Conservation (phyloP, 1,284 basidiomycete species). For the Taiwanofungus camphoratus region DNA sequence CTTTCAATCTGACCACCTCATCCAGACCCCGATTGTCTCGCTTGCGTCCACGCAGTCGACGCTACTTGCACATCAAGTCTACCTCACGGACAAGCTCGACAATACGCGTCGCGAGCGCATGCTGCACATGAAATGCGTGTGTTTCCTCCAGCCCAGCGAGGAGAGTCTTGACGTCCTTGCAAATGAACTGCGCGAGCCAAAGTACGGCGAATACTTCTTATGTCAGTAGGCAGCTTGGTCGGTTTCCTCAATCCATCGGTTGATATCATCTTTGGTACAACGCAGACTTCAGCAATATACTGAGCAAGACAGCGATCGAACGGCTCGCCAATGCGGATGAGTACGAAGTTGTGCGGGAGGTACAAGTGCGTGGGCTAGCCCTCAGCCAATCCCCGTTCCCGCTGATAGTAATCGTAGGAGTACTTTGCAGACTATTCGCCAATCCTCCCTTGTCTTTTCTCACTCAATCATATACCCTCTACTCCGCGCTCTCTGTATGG, state of each 20-base stretch:
- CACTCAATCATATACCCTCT: slow-evolving; percentile 75
- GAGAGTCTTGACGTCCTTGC: slow-evolving; percentile 81
- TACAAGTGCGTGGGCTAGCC: slow-evolving; percentile 59
- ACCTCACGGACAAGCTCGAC: slow-evolving; percentile 96
- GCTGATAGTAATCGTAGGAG: slow-evolving; percentile 52
- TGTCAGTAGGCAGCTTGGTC: slow-evolving; percentile 77
- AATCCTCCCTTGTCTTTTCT: slow-evolving; percentile 83
- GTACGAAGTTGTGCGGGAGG: slow-evolving; percentile 93
- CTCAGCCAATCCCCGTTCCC: slow-evolving; percentile 3
- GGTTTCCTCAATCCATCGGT: slow-evolving; percentile 11
- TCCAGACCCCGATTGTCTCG: slow-evolving; percentile 94
- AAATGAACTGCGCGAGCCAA: slow-evolving; percentile 81
- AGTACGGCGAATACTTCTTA: slow-evolving; percentile 95
- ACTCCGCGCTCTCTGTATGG: slow-evolving; percentile 62
- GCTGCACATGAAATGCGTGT: slow-evolving; percentile 95
- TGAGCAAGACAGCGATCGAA: slow-evolving; percentile 91
- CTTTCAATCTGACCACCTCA: neutral
- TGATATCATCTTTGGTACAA: too few relatives aligned
- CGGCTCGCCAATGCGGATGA: slow-evolving; percentile 92
- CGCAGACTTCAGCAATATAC: slow-evolving; percentile 90
- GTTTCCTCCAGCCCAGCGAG: slow-evolving; percentile 81
- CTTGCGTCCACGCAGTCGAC: slow-evolving; percentile 93
- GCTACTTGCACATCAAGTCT: slow-evolving; percentile 94
- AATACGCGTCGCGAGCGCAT: slow-evolving; percentile 85
- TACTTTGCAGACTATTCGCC: slow-evolving; percentile 94